Evolutionary conservation across 805 yeast species (phyloP), one percentile per base, ranked within the genome.

Genomic region (Yamadazyma paraphyllophila): DNA sequence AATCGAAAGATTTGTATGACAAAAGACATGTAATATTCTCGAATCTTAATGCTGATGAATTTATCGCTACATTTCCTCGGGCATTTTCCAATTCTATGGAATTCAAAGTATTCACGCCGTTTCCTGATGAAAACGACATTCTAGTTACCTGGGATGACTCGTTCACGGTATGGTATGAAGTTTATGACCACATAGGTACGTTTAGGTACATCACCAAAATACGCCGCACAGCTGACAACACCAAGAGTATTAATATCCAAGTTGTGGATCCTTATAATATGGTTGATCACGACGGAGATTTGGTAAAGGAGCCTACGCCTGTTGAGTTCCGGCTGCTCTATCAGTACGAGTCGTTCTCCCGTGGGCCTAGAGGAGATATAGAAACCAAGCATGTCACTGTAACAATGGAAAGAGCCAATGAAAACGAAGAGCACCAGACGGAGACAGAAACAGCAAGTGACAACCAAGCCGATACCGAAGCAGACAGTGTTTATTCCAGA

Each of bases 161-260:
- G 4, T 70, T 71, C 45, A 43, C 53, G 4, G 52, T 59, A 13
- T 69, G 73, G 73, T 67, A 55, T 44, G 75, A 70, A 48, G 33
- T 68, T 8, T 71, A 69, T 48, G 65, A 68, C 47, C 52, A 49
- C 44, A 46, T 44, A 25, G 76, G 75, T 0, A 52, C 61, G 25
- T 59, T 71, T n/a, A 15, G 59, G 31, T 53, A 51, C 4, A 35
- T 69, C 10, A 45, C 60, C 6, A 60, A 59, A 31, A 45, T 71
- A 1, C 66, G 39, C 62, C 61, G 41, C 66, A 67, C 3, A 17
- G 32, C 2, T 26, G 40, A 13, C 7, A n/a, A 46, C n/a, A 39
- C 44, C 17, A 49, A 52, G 12, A 31, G 25, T 14, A 43, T 67
- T 9, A 14, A 7, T 11, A 24, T 44, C n/a, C 43, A 26, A 25